Conservation (phyloP, 768 basidiomycete genomes). For the Termitomyces sp. region DNA sequence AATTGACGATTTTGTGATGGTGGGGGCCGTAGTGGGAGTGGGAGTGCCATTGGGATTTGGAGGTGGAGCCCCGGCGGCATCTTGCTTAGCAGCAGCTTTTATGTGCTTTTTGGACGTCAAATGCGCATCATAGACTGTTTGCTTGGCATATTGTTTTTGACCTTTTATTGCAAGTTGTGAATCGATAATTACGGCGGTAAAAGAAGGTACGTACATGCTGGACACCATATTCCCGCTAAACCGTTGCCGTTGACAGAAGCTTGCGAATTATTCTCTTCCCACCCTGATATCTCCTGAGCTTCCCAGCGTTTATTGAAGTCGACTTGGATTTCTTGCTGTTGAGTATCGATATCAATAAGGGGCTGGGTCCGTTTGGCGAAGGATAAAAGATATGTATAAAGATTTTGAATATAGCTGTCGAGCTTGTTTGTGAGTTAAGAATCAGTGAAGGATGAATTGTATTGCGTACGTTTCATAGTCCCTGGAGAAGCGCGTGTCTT, state of each 20-base stretch:
- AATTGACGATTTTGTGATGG: slow-evolving; percentile 29
- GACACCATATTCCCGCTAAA: slow-evolving; percentile 82
- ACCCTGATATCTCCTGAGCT: slow-evolving; percentile 66
- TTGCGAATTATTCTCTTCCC: slow-evolving; percentile 55
- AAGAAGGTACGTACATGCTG: slow-evolving; percentile 65
- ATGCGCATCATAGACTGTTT: slow-evolving; percentile 97
- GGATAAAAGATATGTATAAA: slow-evolving; percentile 82
- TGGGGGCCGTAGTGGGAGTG: slow-evolving; percentile 22
- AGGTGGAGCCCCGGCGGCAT: slow-evolving; percentile 39
- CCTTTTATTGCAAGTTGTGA: slow-evolving; percentile 42
- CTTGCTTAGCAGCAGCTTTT: slow-evolving; percentile 82
- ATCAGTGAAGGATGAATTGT: not conserved
- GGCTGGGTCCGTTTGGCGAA: slow-evolving; percentile 86
- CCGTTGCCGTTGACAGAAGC: slow-evolving; percentile 39
- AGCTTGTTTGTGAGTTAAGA: slow-evolving; percentile 4
- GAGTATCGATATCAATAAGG: slow-evolving; percentile 68
- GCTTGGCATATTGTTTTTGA: slow-evolving; percentile 93
- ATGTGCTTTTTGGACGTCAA: slow-evolving; percentile 93
- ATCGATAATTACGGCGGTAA: slow-evolving; percentile 1
- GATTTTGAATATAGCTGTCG: slow-evolving; percentile 73
- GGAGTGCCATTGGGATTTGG: slow-evolving; percentile 56
- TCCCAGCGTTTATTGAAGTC: slow-evolving; percentile 86
- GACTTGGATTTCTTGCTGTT: slow-evolving; percentile 56
- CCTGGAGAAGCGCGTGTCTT: slow-evolving; percentile 62
- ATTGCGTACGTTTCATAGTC: slow-evolving; percentile 73